Conservation (phyloP, 768 basidiomycete species). For the Boletus rufocinnamomeus region DNA sequence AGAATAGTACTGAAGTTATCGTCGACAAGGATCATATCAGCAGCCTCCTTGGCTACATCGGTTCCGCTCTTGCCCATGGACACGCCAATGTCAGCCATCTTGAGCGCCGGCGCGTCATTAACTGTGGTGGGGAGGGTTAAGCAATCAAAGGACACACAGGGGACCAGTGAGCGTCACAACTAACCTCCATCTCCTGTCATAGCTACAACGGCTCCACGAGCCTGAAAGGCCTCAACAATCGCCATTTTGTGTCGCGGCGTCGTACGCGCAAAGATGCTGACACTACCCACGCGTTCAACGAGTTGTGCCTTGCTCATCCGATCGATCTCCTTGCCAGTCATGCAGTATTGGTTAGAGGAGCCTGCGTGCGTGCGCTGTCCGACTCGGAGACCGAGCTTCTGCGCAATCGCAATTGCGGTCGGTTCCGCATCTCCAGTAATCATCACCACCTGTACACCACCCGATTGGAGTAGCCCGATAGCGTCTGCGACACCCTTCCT, state of each 20-base stretch:
- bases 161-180: constrained; percentile 39
- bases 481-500: constrained; percentile 92
- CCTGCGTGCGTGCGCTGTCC: constrained; percentile 43
- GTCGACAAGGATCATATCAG: constrained; percentile 95
- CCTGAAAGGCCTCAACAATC: constrained; percentile 92
- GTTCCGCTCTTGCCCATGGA: constrained; percentile 99
- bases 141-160: neutral
- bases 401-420: constrained; percentile 88
- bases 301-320: constrained; percentile 79
- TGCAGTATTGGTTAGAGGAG: constrained; percentile 42
- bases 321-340: constrained; percentile 87
- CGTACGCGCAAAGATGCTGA: constrained; percentile 92
- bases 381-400: constrained; percentile 78
- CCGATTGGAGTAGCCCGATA: constrained; percentile 74
- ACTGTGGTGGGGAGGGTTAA: constrained; percentile 42
- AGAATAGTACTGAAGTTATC: constrained; percentile 96
- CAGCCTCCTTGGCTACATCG: constrained; percentile 97
- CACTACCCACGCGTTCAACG: constrained; percentile 74
- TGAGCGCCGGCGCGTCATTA: constrained; percentile 95
- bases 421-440: constrained; percentile 95
- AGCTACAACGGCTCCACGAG: constrained; percentile 85
- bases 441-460: constrained; percentile 97
- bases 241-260: constrained; percentile 98
- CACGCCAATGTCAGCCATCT: constrained; percentile 97
- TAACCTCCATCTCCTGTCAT: constrained; percentile 97